Evolutionary conservation across 2,329 filamentous ascomycete species (phyloP), one percentile per base, ranked within the genome.

Genomic region (Mycosphaerella arachidis): DNA sequence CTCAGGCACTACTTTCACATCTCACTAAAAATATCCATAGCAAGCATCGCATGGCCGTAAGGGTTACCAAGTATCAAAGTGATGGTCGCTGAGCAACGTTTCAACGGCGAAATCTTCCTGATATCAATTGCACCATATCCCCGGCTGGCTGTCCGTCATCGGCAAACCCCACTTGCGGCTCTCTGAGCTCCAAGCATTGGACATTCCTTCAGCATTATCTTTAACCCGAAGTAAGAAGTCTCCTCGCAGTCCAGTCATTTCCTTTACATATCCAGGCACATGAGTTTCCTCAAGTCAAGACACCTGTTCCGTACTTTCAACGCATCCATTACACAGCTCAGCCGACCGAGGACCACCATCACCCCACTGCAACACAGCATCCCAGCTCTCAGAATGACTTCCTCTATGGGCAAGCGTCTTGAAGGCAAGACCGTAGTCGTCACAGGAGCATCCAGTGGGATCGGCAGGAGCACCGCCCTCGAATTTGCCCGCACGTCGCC

Each of bases 381-480:
- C 29, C 43, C 31, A 18, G 31, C 18, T 20, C 45, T 50, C 50
- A 59, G 48, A 13, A 63, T 63, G 59, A 58, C 61, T 10, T 51
- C 56, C 35, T 57, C 57, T n/a, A 50, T 63, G 48, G 58, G 56
- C 57, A 60, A 91, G 75, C 92, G 93, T 79, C 90, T 99, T 62
- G 84, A 89, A 71, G 92, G 92, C 83, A 97, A 97, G 80, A 97
- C 92, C 4, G 81, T 97, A 60, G 77, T 97, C 59, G 84, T 99
- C 64, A 97, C 94, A 5, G 94, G 94, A 58, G 94, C 94, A 33
- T 94, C 89, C 4, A 95, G 91, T 20, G 94, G 94, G 63, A 97
- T 99, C 75, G 94, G 94, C 27, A 85, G 83, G 58, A 85, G 84
- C 68, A 88, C 84, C 18, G 94, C 93, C n/a, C 80, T 94, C 66